Evolutionary conservation across 1,284 basidiomycete species (phyloP), one percentile per base, ranked within the genome.

Genomic region (Polyporus tsugae): DNA sequence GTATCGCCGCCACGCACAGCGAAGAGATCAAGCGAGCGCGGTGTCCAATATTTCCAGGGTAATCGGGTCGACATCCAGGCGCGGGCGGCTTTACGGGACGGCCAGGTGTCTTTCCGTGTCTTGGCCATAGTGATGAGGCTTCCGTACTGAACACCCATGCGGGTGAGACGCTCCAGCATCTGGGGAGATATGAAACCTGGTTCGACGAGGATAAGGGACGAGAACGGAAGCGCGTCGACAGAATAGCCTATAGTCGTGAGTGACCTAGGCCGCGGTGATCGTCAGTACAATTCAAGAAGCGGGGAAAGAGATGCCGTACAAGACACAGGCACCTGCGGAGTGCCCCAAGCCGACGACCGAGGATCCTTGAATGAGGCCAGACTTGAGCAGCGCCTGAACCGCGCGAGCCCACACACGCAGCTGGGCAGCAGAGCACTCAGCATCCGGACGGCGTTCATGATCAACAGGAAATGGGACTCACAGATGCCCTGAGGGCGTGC

Each of bases 41-140:
- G 71, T 55, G 73, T 72, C 77, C 77, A 78, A 1, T 33, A 39
- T 11, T 62, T 57, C 70, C 68, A 74, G 4, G 72, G 66, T 6
- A 55, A 25, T 10, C 70, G 66, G 22, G 57, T 63, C 15, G 60
- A 38, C 58, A 74, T 63, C 67, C 66, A 69, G 29, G 66, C 70
- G n/a, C 41, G 59, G 2, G 73, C 73, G 2, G 42, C 65, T 11
- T 49, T 63, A 44, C 65, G 70, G n/a, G 64, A 67, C 4, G 72
- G 65, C 73, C 73, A 74, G 29, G 65, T 67, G 62, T 74, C 72
- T 63, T 65, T 67, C 9, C 72, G 64, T 11, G 35, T 66, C 59
- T 36, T 33, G 25, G 65, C 67, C 46, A 60, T n/a, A 39, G 9
- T 39, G 39, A 39, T 7, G 39, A 39, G 7, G 39, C 39, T 39